A percentile compares a stretch with the other conserved stretches of the same genome.
Conservation (phyloP, 805 yeast species). For the Spathaspora gorwiae region DNA sequence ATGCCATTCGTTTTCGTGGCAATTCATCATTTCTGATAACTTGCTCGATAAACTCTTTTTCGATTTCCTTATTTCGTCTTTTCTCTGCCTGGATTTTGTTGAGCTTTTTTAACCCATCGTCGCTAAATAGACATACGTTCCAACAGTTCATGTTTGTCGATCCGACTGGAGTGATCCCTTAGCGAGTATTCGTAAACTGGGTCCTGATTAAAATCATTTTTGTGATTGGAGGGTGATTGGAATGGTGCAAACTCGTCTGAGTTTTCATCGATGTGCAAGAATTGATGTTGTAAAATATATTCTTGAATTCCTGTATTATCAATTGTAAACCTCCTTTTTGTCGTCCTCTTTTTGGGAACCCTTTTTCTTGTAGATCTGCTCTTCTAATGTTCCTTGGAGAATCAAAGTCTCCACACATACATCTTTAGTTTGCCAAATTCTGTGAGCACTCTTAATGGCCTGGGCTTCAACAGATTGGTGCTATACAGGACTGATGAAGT, state of each 20-base stretch:
- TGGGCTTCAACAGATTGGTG: slow-evolving; percentile 66
- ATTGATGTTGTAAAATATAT: slow-evolving; percentile 47
- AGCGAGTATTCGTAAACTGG: background rate
- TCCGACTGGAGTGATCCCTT: background rate
- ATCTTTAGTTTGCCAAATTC: slow-evolving; percentile 64
- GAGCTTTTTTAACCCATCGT: slow-evolving; percentile 24
- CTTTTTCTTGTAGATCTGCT: slow-evolving; percentile 54
- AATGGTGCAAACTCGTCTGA: slow-evolving; percentile 34
- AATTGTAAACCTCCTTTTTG: slow-evolving; percentile 35
- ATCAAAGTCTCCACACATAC: slow-evolving; percentile 68
- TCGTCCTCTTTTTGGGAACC: slow-evolving; percentile 10
- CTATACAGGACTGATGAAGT: slow-evolving; percentile 73
- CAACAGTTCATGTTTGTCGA: slow-evolving; percentile 10
- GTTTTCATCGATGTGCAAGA: slow-evolving; percentile 30
- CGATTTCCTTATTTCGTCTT: background rate
- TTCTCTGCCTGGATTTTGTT: slow-evolving; percentile 8
- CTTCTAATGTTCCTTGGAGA: slow-evolving; percentile 59
- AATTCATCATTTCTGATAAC: background rate
- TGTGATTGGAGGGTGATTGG: slow-evolving; percentile 11
- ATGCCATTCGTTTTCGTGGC: background rate
- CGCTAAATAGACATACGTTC: slow-evolving; percentile 26
- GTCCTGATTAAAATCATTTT: background rate
- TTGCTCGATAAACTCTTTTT: background rate
- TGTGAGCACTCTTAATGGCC: slow-evolving; percentile 72
- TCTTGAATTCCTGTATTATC: slow-evolving; percentile 59